A percentile compares a stretch with the other conserved stretches of the same genome.
Conservation (phyloP, 2,329 filamentous ascomycete genomes). For the Aschersonia sp. region DNA sequence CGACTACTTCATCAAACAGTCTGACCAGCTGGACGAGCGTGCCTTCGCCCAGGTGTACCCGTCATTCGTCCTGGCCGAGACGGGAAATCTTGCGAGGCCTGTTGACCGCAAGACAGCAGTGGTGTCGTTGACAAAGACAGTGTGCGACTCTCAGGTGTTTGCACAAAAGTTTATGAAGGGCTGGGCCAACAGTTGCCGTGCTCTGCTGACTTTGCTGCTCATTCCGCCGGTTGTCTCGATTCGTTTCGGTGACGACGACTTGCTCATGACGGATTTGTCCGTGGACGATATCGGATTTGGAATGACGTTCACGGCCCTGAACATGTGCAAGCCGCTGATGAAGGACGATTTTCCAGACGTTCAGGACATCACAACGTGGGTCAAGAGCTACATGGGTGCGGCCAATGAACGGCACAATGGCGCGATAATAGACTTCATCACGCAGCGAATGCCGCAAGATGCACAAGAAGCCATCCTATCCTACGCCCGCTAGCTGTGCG, state of each 20-base stretch:
- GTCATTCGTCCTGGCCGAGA: conserved; percentile 73
- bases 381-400: conserved; percentile 59
- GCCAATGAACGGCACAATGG: conserved; percentile 63
- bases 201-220: conserved; percentile 76
- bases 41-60: conserved; percentile 80
- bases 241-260: conserved; percentile 49
- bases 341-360: conserved; percentile 80
- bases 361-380: conserved; percentile 71
- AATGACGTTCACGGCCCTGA: conserved; percentile 83
- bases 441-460: conserved; percentile 53
- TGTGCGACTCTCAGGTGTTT: conserved; percentile 72
- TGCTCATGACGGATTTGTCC: conserved; percentile 67
- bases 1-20: conserved; percentile 78
- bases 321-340: conserved; percentile 65
- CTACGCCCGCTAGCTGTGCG: conserved; percentile 26
- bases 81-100: conserved; percentile 74
- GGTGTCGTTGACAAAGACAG: conserved; percentile 81
- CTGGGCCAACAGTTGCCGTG: conserved; percentile 80
- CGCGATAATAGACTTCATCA: conserved; percentile 54
- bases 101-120: conserved; percentile 88
- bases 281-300: conserved; percentile 93
- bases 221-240: conserved; percentile 61
- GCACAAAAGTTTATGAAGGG: conserved; percentile 71
- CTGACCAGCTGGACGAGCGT: conserved; percentile 66
- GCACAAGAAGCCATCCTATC: conserved; percentile 36